Conservation (phyloP, 768 basidiomycete species). For the Suillus alpinus region DNA sequence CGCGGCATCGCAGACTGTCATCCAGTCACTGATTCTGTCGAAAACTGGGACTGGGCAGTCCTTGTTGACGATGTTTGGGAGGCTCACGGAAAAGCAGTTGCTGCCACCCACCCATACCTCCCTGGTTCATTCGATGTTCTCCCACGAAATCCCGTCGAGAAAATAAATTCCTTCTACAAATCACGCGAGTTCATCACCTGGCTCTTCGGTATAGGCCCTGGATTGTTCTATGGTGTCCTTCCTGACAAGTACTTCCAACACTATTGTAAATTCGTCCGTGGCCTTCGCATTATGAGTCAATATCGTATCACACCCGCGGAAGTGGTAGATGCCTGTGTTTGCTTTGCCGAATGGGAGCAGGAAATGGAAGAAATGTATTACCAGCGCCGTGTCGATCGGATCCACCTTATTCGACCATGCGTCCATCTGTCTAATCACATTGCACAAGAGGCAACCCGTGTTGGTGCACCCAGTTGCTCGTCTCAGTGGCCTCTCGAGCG, state of each 20-base stretch:
- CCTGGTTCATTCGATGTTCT: conserved; percentile 19
- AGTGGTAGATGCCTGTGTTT: neutral
- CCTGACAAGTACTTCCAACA: conserved; percentile 14
- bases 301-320: conserved; percentile 9
- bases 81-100: conserved; percentile 19
- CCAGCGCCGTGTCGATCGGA: conserved; percentile 16
- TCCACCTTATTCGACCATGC: conserved; percentile 27
- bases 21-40: neutral
- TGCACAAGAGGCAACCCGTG: neutral
- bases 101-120: conserved; percentile 8
- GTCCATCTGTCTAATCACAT: conserved; percentile 9
- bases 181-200: conserved; percentile 16
- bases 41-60: conserved; percentile 30
- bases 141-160: conserved; percentile 19
- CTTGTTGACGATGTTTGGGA: conserved; percentile 21
- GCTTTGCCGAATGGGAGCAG: conserved; percentile 20
- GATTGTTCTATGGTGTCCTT: conserved; percentile 13
- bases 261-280: conserved; percentile 20
- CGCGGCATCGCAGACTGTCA: too few species aligned
- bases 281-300: conserved; percentile 22
- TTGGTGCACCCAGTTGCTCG: neutral
- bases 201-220: conserved; percentile 17
- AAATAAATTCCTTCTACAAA: conserved; percentile 21
- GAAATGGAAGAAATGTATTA: conserved; percentile 29
- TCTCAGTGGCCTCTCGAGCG: neutral